phyloP scores from a whole-genome alignment of 441 rosid species.

The Pelargonium exstipulatum region DNA sequence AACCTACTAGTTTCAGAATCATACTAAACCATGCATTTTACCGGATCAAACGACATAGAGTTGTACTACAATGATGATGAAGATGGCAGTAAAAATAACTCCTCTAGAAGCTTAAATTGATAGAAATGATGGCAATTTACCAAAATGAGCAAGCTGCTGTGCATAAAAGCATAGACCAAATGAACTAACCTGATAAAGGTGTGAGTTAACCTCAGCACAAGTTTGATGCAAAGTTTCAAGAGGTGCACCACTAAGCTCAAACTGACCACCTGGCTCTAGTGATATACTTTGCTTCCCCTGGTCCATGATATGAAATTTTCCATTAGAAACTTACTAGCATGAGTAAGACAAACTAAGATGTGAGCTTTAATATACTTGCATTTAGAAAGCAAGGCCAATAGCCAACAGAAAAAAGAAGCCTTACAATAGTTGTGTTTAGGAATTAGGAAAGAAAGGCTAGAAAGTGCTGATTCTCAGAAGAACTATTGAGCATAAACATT shows the following conservation, averaged over 20 bases:
- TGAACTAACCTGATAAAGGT: constrained; percentile 81
- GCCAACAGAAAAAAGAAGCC: background rate
- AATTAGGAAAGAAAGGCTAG: background rate
- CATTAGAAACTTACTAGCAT: constrained; percentile 4
- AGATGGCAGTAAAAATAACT: background rate
- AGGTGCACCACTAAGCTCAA: constrained; percentile 99
- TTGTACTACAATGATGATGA: background rate
- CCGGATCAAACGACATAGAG: background rate
- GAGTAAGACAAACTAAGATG: constrained; percentile 1
- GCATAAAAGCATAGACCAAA: constrained; percentile 3
- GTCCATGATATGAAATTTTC: constrained; percentile 17
- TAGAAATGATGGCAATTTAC: background rate
- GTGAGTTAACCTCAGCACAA: constrained; percentile 98
- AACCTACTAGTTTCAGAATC: background rate
- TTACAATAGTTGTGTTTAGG: background rate
- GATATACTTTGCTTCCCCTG: constrained; percentile 99
- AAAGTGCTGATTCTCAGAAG: background rate
- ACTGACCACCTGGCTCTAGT: constrained; percentile 97
- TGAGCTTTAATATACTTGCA: constrained; percentile 6
- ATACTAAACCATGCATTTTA: background rate
- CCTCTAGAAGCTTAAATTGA: constrained; percentile 8
- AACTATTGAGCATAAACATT: constrained; percentile 18
- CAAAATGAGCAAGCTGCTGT: constrained; percentile 13
- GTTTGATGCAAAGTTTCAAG: constrained; percentile 98
- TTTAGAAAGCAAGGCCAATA: background rate